Base-by-base conservation (phyloP, 176 grass and related monocot species). In the Bothriochloa decipiens region DNA sequence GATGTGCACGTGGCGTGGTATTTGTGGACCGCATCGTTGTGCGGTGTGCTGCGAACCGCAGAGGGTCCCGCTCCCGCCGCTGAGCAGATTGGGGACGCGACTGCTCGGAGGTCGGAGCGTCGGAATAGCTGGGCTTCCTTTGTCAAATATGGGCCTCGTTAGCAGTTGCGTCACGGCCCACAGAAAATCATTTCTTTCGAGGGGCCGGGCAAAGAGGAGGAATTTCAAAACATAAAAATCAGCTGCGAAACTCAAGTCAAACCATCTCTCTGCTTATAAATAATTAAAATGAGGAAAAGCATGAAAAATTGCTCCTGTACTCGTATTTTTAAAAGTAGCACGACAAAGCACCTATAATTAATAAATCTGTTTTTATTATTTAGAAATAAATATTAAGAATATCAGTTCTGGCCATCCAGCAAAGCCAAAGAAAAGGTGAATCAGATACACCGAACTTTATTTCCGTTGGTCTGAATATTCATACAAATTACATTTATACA, bases 131-230 rank as follows among this genome's bases (percentile, higher is more conserved):
- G 85, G 84, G 85, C 70, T 47, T 65, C 14, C 17, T 9, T 12
- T 67, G 28, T 64, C 18, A 13, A 17, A 52, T 27, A 65, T 74
- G 77, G 77, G 77, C 84, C 68, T 64, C 68, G 13, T 58, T 26
- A 45, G 47, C 35, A 72, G n/a, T 41, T 72, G 9, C 52, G 80
- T 82, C 80, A 82, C 47, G 52, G 80, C 68, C 50, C 23, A 60
- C 52, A 0, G 36, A 2, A 43, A 42, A 20, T 25, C 2, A 41
- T 61, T 32, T 60, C 49, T 32, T 32, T 42, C 79, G 8, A 57
- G 10, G 66, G 80, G 49, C 79, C 41, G 79, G 47, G 29, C 29
- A 25, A 64, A 25, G 3, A 17, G 1, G 52, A 57, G 6, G 6
- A 23, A 25, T 16, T 20, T 37, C 3, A 53, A 53, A 27, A 27